Evolutionary conservation across 2,329 filamentous ascomycete species (phyloP), one percentile per base, ranked within the genome.

Genomic region (Scolecobasidium constrictum): DNA sequence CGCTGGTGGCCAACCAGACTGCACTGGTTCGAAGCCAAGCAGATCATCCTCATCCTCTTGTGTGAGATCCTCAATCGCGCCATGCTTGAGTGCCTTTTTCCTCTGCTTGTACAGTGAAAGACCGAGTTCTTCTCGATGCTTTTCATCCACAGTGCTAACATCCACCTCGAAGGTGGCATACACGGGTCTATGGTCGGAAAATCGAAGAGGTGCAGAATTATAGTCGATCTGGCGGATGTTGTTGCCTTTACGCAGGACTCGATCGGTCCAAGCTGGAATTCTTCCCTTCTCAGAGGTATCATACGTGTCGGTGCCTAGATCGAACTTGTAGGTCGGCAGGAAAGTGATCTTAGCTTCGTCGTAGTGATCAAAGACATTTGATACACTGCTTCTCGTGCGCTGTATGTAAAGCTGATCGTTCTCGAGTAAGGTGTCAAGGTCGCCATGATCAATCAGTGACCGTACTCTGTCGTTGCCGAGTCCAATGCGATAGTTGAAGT

Each of bases 401-500:
- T 96, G 88, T 6, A 96, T 68, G 57, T 96, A 95, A 44, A 98
- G 73, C 78, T 85, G 88, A 55, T 96, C 90, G 53, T 95, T 93
- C 48, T 92, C 83, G 57, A 94, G 93, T 39, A 96, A 65, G 15
- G 73, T 80, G 44, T 82, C 83, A 9, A 94, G 68, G 54, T 95
- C 82, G 19, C 75, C 69, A 43, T 75, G 72, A 52, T 81, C 75
- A 43, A 94, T 77, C 7, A 94, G 66, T 22, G 79, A 74, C 50
- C 84, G 81, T 5, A 86, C 85, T 46, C 73, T 79, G 31, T 94
- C 86, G 49, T 86, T 78, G 35, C 73, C 74, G 45, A 96, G 71
- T 1, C 88, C 90, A 53, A 98, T 94, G 15, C 92, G 82, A 62
- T 98, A 98, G 58, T 98, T 98, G 68, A 98, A 98, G 60, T 98